phyloP scores from a whole-genome alignment of 2,329 filamentous ascomycete species.

The Periconia sp. region DNA sequence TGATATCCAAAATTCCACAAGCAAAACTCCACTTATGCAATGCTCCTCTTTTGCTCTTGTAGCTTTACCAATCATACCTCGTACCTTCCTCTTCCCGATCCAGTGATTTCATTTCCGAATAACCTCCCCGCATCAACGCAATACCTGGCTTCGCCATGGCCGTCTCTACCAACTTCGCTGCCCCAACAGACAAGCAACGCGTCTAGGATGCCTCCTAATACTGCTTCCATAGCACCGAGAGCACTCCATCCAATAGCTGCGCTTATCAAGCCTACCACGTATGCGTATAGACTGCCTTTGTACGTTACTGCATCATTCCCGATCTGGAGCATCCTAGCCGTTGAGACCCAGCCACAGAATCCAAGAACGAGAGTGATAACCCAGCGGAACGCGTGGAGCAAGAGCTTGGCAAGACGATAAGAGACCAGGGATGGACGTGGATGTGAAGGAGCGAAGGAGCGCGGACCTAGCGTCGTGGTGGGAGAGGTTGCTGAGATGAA shows the following conservation, averaged over 20 bases:
- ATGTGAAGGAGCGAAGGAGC: constrained; percentile 46
- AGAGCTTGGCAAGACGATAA: constrained; percentile 87
- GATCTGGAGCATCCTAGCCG: constrained; percentile 77
- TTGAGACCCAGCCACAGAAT: constrained; percentile 96
- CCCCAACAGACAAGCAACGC: constrained; percentile 93
- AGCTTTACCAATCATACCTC: constrained; percentile 33
- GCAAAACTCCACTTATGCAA: constrained; percentile 13
- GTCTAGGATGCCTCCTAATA: constrained; percentile 85
- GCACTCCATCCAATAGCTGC: constrained; percentile 95
- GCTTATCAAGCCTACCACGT: constrained; percentile 89
- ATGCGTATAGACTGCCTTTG: constrained; percentile 88
- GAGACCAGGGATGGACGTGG: constrained; percentile 69
- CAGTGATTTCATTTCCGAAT: constrained; percentile 66
- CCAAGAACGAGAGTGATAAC: constrained; percentile 90
- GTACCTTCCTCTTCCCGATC: constrained; percentile 28
- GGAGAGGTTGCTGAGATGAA: constrained; percentile 77
- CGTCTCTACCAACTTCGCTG: constrained; percentile 66
- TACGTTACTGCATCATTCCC: constrained; percentile 53
- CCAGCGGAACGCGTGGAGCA: constrained; percentile 88
- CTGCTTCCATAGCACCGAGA: constrained; percentile 86
- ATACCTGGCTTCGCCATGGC: constrained; percentile 75
- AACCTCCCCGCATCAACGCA: constrained; percentile 90
- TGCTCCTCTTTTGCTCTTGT: constrained; percentile 3
- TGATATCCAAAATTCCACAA: constrained; percentile 5
- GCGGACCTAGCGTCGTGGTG: constrained; percentile 66